Base-by-base conservation (phyloP, 1,284 basidiomycete species). In the Hemileia vastatrix region DNA sequence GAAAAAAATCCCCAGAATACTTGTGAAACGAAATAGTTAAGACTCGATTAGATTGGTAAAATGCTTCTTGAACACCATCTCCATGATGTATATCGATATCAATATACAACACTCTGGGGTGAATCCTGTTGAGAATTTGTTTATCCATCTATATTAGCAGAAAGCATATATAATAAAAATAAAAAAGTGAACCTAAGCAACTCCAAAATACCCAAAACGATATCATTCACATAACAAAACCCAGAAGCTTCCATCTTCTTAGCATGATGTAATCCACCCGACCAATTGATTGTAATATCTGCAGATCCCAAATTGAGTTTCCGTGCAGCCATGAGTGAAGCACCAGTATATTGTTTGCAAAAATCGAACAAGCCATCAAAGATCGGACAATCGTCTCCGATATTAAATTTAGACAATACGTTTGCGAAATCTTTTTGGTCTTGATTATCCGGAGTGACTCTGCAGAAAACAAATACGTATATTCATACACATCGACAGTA, bases 11-110 rank as follows among this genome's bases (percentile, higher is more conserved):
- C 66, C 90, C 90, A 1, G 89, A 93, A 78, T 96, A 99, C 78
- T 98, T 98, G 81, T 99, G 94, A 78, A 99, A 98, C 0, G 94
- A 97, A 19, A 96, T 90, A 0, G 95, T 98, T 83, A 97, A 87
- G 64, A 99, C 94, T 21, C 95, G 86, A 71, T 98, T 94, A 40
- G 91, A 90, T 70, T 93, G 87, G 78, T 96, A 99, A 77, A 99
- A 99, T 0, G 95, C 95, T 67, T 93, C 87, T 75, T 96, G 93
- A 4, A 96, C 92, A 24, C 92, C 93, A 71, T 96, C 93, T 19
- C 93, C 92, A 72, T 96, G 92, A 76, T 96, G 92, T 64, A 96
- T 95, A 73, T 96, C 92, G 66, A 96, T 96, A 77, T 96, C 92
- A 69, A 96, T 90, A 76, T 96, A 95, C 4, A 96, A 80, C 4